Percentiles rank a stretch among this genome's conserved stretches.
These are phyloP conservation scores for Calonectria pseudoturangicola DNA, from an alignment of 2,329 filamentous ascomycete genomes.

Conservation along the genomic window DNA sequence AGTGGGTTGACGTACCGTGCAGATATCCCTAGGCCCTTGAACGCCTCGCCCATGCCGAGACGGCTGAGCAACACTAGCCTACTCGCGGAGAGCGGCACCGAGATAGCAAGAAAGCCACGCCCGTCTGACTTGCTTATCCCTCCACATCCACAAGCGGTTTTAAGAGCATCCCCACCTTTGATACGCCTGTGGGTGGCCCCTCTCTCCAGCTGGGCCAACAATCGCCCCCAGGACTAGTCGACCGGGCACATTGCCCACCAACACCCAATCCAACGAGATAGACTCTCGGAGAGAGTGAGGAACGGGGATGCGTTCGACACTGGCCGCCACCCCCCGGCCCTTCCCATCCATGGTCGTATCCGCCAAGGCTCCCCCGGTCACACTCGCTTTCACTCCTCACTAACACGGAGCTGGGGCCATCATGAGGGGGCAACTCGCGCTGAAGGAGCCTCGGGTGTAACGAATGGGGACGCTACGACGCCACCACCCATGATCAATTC, in stretches of 20 bases:
- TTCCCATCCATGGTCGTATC: slow-evolving; percentile 20
- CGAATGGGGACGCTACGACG: slow-evolving; percentile 28
- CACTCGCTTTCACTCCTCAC: slow-evolving; percentile 25
- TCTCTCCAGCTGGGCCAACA: background rate
- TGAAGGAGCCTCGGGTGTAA: slow-evolving; percentile 35
- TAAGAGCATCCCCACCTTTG: slow-evolving; percentile 34
- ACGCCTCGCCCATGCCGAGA: slow-evolving; percentile 36
- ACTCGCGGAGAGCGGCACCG: slow-evolving; percentile 38
- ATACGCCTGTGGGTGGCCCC: slow-evolving; percentile 25
- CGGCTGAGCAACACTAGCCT: slow-evolving; percentile 39
- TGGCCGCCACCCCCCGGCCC: slow-evolving; percentile 18
- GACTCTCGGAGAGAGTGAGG: slow-evolving; percentile 14
- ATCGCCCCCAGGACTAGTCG: slow-evolving; percentile 24
- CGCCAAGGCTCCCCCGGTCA: slow-evolving; percentile 29
- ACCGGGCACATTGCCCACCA: slow-evolving; percentile 16
- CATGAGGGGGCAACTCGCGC: slow-evolving; percentile 13
- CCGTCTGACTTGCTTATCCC: slow-evolving; percentile 36
- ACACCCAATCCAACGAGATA: slow-evolving; percentile 30
- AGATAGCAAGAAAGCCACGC: slow-evolving; percentile 39
- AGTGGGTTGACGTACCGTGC: background rate
- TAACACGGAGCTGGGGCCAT: slow-evolving; percentile 27
- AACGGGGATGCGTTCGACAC: slow-evolving; percentile 23
- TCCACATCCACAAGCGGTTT: slow-evolving; percentile 25
- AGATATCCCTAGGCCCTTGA: slow-evolving; percentile 27
- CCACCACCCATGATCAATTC: slow-evolving; percentile 35